Evolutionary conservation across 106 monocot species (phyloP), one percentile per base, ranked within the genome.

Genomic region (Dendrobium huoshanense): DNA sequence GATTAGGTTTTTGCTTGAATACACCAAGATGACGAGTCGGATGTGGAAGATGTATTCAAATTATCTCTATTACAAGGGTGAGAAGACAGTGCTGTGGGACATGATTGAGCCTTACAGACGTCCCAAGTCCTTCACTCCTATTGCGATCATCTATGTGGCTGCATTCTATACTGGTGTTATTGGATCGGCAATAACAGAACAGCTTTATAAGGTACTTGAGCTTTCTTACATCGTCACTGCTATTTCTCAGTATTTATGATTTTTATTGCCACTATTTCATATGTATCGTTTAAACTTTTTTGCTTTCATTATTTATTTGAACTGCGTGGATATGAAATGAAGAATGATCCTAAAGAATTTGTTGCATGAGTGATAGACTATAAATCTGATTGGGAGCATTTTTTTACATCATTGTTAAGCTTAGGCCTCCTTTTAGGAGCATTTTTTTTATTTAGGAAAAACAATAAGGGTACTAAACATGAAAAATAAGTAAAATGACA

Each of bases 81-180:
- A 93, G 77, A 93, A 93, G 78, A 91, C 93, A 10, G 87, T 89
- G 10, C 76, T 93, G 58, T 93, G 93, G 93, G 93, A 93, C 58
- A 88, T 93, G 90, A 79, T 90, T 40, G 90, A 93, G 80, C 90
- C 88, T 6, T 93, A 93, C 27, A 72, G 90, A 42, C 86, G 87
- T 25, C 93, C 93, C 20, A 87, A 55, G 58, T 91, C 93, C 25
- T 93, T 93, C 79, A 80, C 85, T 2, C 90, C 87, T 67, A 85
- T 93, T 77, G 70, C 89, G 15, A 45, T 83, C 73, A 77, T 87
- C 44, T 93, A 93, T 80, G 78, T 87, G 1, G 85, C 88, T 81
- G 93, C 93, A 43, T 93, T 93, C 87, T 93, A 93, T 72, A 93
- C 90, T 6, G 90, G 93, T 11, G 90, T 93, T 55, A 43, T 93